These are phyloP conservation scores for Senna siamea DNA, from an alignment of 306 rosid genomes.

Conservation along the genomic window DNA sequence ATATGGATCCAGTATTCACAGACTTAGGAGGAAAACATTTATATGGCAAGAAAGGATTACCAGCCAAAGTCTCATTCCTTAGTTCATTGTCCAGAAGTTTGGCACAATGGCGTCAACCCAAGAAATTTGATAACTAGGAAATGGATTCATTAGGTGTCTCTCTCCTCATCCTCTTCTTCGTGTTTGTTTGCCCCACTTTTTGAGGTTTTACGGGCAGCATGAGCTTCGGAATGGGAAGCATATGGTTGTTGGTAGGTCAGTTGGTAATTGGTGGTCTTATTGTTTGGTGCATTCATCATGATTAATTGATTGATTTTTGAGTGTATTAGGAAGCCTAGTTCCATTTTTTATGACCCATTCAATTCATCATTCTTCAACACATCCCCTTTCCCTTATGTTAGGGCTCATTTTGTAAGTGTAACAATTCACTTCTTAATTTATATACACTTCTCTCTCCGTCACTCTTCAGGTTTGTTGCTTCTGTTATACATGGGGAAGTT, in stretches of 20 bases:
- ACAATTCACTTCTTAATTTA: constrained; percentile 40
- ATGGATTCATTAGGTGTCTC: constrained; percentile 13
- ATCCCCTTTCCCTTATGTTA: constrained; percentile 13
- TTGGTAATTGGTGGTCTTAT: constrained; percentile 32
- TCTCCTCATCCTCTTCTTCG: not conserved
- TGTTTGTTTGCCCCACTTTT: constrained; percentile 38
- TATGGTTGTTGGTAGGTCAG: constrained; percentile 41
- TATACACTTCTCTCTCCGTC: constrained; percentile 16
- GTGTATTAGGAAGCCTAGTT: constrained; percentile 45
- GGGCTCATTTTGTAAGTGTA: constrained; percentile 52
- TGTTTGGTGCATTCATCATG: constrained; percentile 45
- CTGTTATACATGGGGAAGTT: too few relatives aligned
- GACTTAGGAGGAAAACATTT: constrained; percentile 91
- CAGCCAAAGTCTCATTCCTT: constrained; percentile 65
- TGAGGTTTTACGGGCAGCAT: constrained; percentile 36
- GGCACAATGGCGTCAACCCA: constrained; percentile 71
- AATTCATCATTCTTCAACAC: constrained; percentile 55
- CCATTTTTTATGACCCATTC: constrained; percentile 49
- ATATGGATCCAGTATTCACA: constrained; percentile 72
- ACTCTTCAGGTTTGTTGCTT: not conserved
- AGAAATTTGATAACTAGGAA: constrained; percentile 74
- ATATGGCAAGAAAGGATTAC: constrained; percentile 73
- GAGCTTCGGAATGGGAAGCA: constrained; percentile 43
- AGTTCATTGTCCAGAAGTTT: constrained; percentile 64
- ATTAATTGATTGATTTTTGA: constrained; percentile 46